Evolutionary conservation across 106 monocot genomes (phyloP).

Genomic region (Dendrobium catenatum): DNA sequence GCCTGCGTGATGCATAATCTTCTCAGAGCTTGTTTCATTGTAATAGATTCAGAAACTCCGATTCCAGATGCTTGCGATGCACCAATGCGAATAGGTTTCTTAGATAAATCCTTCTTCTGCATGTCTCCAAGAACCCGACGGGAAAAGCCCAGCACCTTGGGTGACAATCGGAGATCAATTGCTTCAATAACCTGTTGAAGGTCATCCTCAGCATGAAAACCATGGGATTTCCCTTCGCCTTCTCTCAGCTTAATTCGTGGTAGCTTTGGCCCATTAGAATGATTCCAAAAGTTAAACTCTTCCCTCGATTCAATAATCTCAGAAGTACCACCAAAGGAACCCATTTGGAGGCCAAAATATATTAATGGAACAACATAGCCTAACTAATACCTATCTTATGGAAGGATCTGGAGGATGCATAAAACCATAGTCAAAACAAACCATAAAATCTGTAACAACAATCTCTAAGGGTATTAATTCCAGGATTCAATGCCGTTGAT

Average conservation of each 20-base stretch:
- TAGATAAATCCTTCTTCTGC: constrained; percentile 4
- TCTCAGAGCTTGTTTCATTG: constrained; percentile 76
- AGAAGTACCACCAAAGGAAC: constrained; percentile 20
- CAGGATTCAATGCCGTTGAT: background rate
- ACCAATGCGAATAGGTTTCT: constrained; percentile 5
- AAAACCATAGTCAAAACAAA: background rate
- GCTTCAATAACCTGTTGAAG: constrained; percentile 19
- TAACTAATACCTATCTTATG: background rate
- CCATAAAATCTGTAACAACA: background rate
- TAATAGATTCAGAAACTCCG: constrained; percentile 49
- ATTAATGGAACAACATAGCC: background rate
- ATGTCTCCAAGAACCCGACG: constrained; percentile 3
- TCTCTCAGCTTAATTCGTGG: constrained; percentile 18
- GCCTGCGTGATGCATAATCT: constrained; percentile 80
- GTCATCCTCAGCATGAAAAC: constrained; percentile 13
- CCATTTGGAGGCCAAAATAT: constrained; percentile 17
- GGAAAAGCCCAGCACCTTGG: constrained; percentile 10
- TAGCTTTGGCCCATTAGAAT: constrained; percentile 9
- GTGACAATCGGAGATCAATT: constrained; percentile 20
- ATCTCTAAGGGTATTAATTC: background rate
- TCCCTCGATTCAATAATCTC: constrained; percentile 35
- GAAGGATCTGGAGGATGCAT: background rate
- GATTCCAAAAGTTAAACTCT: constrained; percentile 8
- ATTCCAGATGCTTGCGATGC: constrained; percentile 19
- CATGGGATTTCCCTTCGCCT: constrained; percentile 10